Percentiles rank a stretch among this genome's conserved stretches.
phyloP scores from a whole-genome alignment of 2,329 filamentous ascomycete genomes.

The Fusarium sterilihyphosum region DNA sequence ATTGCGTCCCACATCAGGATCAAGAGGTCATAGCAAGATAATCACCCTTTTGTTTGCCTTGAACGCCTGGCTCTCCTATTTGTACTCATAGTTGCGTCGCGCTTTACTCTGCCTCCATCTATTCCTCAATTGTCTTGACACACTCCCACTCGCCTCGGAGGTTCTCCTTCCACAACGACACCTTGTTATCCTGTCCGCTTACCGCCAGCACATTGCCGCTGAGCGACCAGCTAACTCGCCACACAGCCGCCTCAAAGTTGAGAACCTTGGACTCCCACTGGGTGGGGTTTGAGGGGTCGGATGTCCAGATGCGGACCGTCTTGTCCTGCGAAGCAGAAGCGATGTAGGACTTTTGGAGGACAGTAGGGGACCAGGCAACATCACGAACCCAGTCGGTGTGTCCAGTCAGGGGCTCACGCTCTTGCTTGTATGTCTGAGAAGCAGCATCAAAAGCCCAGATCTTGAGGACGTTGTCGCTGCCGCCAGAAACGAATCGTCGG shows the following conservation, averaged over 20 bases:
- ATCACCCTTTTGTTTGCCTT: conserved; percentile 45
- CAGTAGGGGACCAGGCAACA: conserved; percentile 95
- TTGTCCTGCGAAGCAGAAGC: conserved; percentile 96
- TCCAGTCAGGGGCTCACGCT: conserved; percentile 74
- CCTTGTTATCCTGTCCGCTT: conserved; percentile 94
- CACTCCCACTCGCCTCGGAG: conserved; percentile 96
- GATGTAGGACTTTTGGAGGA: conserved; percentile 96
- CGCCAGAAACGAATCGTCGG: conserved; percentile 91
- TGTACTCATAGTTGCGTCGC: conserved; percentile 74
- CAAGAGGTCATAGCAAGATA: conserved; percentile 38
- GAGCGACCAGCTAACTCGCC: conserved; percentile 97
- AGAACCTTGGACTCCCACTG: conserved; percentile 89
- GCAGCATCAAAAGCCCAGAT: conserved; percentile 84
- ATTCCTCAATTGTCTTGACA: conserved; percentile 96
- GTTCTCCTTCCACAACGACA: conserved; percentile 98
- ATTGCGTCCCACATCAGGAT: conserved; percentile 22
- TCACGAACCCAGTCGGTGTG: conserved; percentile 98
- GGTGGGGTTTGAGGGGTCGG: conserved; percentile 66
- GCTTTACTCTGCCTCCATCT: conserved; percentile 60
- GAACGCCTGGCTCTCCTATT: conserved; percentile 49
- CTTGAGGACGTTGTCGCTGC: conserved; percentile 92
- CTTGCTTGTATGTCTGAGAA: conserved; percentile 69
- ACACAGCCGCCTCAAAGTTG: conserved; percentile 87
- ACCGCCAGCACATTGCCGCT: conserved; percentile 97
- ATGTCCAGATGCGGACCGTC: conserved; percentile 97